phyloP scores from a whole-genome alignment of 2,329 filamentous ascomycete genomes.

The Cordyceps fumosorosea region DNA sequence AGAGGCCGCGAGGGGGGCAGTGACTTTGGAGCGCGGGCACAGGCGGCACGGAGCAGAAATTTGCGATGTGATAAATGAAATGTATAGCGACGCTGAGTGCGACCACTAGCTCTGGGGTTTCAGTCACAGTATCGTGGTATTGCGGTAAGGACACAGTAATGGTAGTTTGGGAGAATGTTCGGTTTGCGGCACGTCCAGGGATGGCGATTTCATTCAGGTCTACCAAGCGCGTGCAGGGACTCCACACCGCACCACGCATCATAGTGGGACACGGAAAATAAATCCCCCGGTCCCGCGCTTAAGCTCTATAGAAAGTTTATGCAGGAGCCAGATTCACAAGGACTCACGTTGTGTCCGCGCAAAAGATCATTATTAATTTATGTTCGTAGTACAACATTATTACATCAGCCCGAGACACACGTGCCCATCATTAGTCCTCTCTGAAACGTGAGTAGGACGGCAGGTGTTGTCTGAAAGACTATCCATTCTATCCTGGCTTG shows the following conservation, averaged over 20 bases:
- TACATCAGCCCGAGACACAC: background rate
- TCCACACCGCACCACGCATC: slow-evolving; percentile 12
- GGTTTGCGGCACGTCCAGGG: slow-evolving; percentile 11
- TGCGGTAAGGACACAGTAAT: background rate
- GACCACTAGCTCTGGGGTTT: background rate
- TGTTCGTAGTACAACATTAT: slow-evolving; percentile 8
- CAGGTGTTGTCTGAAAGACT: slow-evolving; percentile 17
- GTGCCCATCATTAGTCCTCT: slow-evolving; percentile 4
- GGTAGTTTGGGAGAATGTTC: slow-evolving; percentile 3
- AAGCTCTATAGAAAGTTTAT: background rate
- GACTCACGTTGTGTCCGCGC: no score
- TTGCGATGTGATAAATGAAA: background rate
- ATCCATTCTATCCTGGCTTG: background rate
- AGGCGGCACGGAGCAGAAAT: background rate
- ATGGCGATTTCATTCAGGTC: slow-evolving; percentile 10
- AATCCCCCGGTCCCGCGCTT: background rate
- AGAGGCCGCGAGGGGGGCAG: background rate
- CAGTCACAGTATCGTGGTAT: background rate
- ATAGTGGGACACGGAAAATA: slow-evolving; percentile 10
- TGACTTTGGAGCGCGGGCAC: slow-evolving; percentile 10
- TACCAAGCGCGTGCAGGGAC: slow-evolving; percentile 11
- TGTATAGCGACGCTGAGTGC: background rate
- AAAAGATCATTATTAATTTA: slow-evolving; percentile 14
- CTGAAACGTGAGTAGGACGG: background rate
- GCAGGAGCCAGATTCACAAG: no score